Base-by-base conservation (phyloP, 129 eudicot genomes). In the Arctium lappa region DNA sequence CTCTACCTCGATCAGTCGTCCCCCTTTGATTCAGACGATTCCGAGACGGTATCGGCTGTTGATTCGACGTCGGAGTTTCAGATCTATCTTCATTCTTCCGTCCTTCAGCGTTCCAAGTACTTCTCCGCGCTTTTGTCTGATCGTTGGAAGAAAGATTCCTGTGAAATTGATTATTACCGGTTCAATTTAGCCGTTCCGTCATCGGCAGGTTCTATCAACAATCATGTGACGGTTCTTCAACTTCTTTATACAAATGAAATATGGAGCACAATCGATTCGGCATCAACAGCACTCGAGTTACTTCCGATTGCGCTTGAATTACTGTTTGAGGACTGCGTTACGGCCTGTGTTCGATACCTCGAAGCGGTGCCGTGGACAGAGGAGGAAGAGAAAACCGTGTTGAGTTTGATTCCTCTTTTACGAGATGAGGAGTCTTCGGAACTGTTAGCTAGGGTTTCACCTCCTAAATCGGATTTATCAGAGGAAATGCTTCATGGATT, bases 311-410 rank as follows among this genome's bases (percentile, higher is more conserved):
- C 99, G 22, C 82, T 93, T 9, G 92, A 95, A 68, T 85, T 95
- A 6, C 75, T 91, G 50, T 95, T 91, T 42, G 99, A 95, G 81
- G 98, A 93, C 40, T 95, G 94, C 42, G 89, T 93, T 8, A 88
- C 83, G 46, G 92, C 92, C 2, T 92, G 97, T 46, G 93, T 95
- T 7, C 74, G 75, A 18, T 95, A 88, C 82, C 84, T 95, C 0
- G 99, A 95, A 78, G 97, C 97, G 0, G 99, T 95, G 68, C 99
- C 99, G 13, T 95, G 99, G 99, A 88, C 88, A 1, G 98, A 93
- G 37, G 97, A 93, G 4, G 97, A 95, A 73, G 99, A 95, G 72
- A 83, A 27, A 22, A 39, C 6, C n/a, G 88, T 95, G 0, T 37
- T 95, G 44, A 83, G 82, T 50, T 74, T 95, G 37, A 60, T 90